Conservation (phyloP, 2,329 filamentous ascomycete genomes). For the Helminthosporium solani region DNA sequence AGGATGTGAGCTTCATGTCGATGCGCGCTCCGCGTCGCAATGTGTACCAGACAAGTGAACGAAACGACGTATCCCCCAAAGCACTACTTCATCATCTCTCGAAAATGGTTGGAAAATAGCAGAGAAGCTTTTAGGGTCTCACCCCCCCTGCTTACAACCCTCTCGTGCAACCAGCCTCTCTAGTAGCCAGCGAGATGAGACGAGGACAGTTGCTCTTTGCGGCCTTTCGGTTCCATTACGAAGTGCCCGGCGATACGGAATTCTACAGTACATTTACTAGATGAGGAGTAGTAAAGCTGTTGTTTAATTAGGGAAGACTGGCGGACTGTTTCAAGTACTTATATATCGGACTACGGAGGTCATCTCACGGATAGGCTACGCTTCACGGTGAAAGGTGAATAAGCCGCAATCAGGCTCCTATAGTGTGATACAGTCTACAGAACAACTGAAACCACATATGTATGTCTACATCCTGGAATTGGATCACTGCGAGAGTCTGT, state of each 20-base stretch:
- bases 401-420: too few species aligned
- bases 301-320: not conserved
- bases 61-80: not conserved
- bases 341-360: not conserved
- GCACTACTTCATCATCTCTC: not conserved
- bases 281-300: not conserved
- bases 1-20: slow-evolving; percentile 4
- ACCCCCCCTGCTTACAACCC: not conserved
- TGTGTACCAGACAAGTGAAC: not conserved
- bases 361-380: too few species aligned
- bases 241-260: not conserved
- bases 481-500: too few species aligned
- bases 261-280: not conserved
- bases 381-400: too few species aligned
- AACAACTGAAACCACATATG: too few species aligned
- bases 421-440: too few species aligned
- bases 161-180: not conserved
- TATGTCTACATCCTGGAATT: too few species aligned
- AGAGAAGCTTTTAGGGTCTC: not conserved
- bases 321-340: not conserved
- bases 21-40: slow-evolving; percentile 2
- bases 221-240: not conserved
- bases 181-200: not conserved
- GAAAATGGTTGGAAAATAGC: too few species aligned
- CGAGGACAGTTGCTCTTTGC: not conserved